Conservation (phyloP, 73 alveolate genomes). For the Tetrahymena thermophila region DNA sequence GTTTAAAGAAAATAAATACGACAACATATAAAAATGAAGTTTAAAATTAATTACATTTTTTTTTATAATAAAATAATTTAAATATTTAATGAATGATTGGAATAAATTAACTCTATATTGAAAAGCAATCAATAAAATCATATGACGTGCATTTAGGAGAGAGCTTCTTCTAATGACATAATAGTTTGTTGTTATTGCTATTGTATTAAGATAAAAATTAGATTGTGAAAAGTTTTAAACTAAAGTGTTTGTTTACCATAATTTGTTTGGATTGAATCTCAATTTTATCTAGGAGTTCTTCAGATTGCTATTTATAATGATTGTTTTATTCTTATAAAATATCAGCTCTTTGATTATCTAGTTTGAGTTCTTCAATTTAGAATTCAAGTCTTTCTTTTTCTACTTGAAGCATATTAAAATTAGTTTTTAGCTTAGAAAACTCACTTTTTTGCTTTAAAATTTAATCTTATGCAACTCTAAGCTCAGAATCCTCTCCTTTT, state of each 20-base stretch:
- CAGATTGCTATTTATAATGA: neutral
- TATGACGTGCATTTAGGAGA: neutral
- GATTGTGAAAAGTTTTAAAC: neutral
- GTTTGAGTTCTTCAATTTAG: neutral
- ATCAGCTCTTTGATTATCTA: neutral
- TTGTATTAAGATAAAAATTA: neutral
- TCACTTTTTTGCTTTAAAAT: neutral
- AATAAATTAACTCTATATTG: too few relatives aligned
- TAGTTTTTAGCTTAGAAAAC: neutral
- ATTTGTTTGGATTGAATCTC: neutral
- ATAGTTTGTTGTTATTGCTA: neutral
- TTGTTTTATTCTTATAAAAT: neutral
- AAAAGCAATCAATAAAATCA: neutral
- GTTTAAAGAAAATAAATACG: too few relatives aligned
- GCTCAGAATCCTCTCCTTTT: neutral
- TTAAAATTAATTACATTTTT: too few relatives aligned
- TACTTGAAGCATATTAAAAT: neutral
- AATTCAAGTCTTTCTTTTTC: neutral
- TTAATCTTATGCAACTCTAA: neutral
- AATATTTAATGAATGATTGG: too few relatives aligned
- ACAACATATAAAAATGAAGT: too few relatives aligned
- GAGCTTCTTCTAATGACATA: neutral
- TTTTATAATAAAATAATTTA: too few relatives aligned
- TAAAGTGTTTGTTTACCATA: neutral
- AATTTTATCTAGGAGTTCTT: neutral